Percentiles rank a stretch among this genome's conserved stretches.
These are phyloP conservation scores for Xylaria acuta DNA, from an alignment of 495 filamentous ascomycete species.

Conservation along the genomic window DNA sequence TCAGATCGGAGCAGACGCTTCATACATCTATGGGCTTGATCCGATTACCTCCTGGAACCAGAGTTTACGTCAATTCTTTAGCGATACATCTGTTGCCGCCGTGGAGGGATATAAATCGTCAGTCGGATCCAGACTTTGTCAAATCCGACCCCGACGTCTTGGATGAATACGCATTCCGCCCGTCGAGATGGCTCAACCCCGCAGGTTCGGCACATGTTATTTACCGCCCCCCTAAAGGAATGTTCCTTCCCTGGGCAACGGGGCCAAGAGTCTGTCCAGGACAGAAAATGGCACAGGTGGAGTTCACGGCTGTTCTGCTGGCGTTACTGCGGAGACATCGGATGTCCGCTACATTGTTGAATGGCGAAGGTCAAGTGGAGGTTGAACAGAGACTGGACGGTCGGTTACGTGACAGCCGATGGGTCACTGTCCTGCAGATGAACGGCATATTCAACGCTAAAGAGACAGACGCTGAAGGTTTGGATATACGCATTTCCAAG, in stretches of 20 bases:
- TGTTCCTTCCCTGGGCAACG: neutral
- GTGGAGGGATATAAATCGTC: neutral
- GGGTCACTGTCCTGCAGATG: neutral
- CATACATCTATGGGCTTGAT: neutral
- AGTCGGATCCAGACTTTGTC: neutral
- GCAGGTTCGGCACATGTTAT: neutral
- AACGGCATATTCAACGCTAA: neutral
- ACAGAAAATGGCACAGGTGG: neutral
- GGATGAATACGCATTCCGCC: neutral
- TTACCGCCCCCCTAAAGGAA: neutral
- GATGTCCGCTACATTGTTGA: neutral
- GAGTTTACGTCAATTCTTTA: slow-evolving; percentile 2
- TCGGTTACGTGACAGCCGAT: neutral
- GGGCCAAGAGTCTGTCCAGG: neutral
- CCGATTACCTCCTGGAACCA: neutral
- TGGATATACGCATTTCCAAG: neutral
- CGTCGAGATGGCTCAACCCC: neutral
- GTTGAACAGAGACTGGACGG: neutral
- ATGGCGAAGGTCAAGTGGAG: neutral
- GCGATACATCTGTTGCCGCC: neutral
- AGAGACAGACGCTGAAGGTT: neutral
- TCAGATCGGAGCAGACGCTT: neutral
- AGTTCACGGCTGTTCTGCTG: neutral
- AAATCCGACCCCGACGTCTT: neutral
- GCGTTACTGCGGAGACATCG: neutral